A percentile compares a stretch with the other conserved stretches of the same genome.
Evolutionary conservation across 1,284 basidiomycete genomes (phyloP).

Genomic region (Tylopilus orsonianus): DNA sequence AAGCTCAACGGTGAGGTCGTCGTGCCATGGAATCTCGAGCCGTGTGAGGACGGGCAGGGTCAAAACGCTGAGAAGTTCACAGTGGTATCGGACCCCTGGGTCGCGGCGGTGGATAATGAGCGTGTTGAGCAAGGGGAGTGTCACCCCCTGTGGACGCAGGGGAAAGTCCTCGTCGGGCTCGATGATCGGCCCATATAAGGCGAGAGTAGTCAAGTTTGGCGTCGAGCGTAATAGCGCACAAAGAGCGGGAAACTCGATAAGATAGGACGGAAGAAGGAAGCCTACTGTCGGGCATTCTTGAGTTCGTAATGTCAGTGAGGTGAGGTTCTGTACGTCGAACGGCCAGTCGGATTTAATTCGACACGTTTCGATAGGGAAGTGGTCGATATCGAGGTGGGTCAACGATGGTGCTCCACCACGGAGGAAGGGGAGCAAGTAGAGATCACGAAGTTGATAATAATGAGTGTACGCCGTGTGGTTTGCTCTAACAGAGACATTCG

Average conservation of each 20-base stretch:
- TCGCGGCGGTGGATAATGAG: slow-evolving; percentile 20
- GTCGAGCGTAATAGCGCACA: slow-evolving; percentile 14
- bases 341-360: slow-evolving; percentile 4
- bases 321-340: slow-evolving; percentile 14
- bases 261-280: slow-evolving; percentile 15
- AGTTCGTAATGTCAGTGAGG: slow-evolving; percentile 17
- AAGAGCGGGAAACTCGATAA: slow-evolving; percentile 17
- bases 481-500: slow-evolving; percentile 17
- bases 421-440: slow-evolving; percentile 20
- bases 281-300: slow-evolving; percentile 7
- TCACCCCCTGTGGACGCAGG: neutral
- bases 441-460: slow-evolving; percentile 12
- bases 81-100: slow-evolving; percentile 21
- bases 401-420: slow-evolving; percentile 10
- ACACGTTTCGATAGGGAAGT: slow-evolving; percentile 22
- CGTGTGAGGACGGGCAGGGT: slow-evolving; percentile 14
- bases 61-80: slow-evolving; percentile 17
- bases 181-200: slow-evolving; percentile 25
- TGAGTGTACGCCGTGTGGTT: slow-evolving; percentile 3
- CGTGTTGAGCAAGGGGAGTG: slow-evolving; percentile 12
- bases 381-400: slow-evolving; percentile 18
- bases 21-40: slow-evolving; percentile 26
- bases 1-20: slow-evolving; percentile 15
- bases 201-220: slow-evolving; percentile 11
- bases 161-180: slow-evolving; percentile 16